A percentile compares a stretch with the other conserved stretches of the same genome.
Conservation (phyloP, 2,329 filamentous ascomycete genomes). For the Colletotrichum sp. region DNA sequence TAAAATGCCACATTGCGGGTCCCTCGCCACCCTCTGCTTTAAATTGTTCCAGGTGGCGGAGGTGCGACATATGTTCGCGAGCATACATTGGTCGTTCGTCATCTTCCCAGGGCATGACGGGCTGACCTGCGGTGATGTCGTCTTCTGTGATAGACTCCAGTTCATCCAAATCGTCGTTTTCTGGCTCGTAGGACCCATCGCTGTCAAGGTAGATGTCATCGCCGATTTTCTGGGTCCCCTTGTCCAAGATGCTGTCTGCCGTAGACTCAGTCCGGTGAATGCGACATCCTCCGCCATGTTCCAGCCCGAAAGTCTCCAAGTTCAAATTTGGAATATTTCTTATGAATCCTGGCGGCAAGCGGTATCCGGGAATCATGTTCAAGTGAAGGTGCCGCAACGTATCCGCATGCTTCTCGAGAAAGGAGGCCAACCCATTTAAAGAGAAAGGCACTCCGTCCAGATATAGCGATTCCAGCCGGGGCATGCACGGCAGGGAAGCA, state of each 20-base stretch:
- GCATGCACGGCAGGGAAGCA: neutral
- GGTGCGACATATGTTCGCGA: neutral
- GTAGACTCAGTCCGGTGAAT: neutral
- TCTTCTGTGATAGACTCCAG: neutral
- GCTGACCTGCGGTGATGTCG: neutral
- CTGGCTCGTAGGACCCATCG: neutral
- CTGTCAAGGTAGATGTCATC: neutral
- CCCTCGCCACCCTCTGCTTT: accelerated
- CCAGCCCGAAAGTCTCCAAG: neutral
- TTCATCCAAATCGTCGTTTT: neutral
- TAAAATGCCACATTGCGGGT: neutral
- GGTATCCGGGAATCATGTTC: neutral
- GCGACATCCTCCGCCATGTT: neutral
- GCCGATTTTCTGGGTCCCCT: neutral
- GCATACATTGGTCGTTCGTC: neutral
- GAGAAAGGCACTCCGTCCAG: neutral
- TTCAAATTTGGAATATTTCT: neutral
- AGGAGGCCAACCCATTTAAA: neutral
- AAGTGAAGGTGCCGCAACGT: neutral
- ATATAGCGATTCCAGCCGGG: neutral
- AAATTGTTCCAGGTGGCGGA: neutral
- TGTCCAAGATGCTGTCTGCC: neutral
- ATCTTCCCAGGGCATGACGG: neutral
- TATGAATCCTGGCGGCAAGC: neutral
- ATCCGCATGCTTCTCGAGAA: neutral